Evolutionary conservation across 2,329 filamentous ascomycete genomes (phyloP).

Genomic region (Xylaria sp.): DNA sequence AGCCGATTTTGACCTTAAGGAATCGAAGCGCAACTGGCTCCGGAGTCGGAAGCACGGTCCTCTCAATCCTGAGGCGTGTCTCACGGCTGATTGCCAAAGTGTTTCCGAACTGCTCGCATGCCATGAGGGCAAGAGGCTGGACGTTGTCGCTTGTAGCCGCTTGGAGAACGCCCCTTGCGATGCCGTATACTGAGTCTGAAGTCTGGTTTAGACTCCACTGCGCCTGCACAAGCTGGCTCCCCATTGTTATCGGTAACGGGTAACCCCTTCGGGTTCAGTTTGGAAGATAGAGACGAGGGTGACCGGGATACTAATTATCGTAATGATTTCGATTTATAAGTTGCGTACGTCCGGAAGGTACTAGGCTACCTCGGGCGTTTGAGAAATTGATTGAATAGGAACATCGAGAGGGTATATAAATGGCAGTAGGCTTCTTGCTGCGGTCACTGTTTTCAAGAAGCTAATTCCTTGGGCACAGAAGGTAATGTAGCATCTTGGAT

Average conservation of each 20-base stretch:
- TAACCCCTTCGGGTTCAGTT: not conserved
- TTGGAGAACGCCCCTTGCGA: constrained; percentile 25
- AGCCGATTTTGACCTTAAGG: constrained; percentile 24
- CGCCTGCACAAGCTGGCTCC: constrained; percentile 12
- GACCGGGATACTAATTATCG: not conserved
- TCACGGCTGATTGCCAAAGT: constrained; percentile 26
- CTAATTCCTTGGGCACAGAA: no score
- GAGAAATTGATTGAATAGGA: not conserved
- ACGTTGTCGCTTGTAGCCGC: constrained; percentile 30
- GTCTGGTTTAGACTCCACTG: constrained; percentile 28
- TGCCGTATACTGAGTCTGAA: constrained; percentile 6
- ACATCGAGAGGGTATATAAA: not conserved
- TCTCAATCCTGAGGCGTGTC: constrained; percentile 25
- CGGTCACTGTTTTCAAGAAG: no score
- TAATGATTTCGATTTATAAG: not conserved
- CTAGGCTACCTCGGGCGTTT: not conserved
- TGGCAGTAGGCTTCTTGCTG: no score
- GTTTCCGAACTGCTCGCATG: constrained; percentile 32
- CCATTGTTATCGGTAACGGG: constrained; percentile 1
- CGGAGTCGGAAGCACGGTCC: constrained; percentile 22
- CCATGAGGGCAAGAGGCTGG: constrained; percentile 29
- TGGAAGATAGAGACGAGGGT: not conserved
- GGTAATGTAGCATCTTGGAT: no score
- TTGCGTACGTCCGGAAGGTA: no score
- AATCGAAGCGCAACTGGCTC: constrained; percentile 22